These are phyloP conservation scores for Hygrocybe punicea DNA, from an alignment of 768 basidiomycete species.

Conservation along the genomic window DNA sequence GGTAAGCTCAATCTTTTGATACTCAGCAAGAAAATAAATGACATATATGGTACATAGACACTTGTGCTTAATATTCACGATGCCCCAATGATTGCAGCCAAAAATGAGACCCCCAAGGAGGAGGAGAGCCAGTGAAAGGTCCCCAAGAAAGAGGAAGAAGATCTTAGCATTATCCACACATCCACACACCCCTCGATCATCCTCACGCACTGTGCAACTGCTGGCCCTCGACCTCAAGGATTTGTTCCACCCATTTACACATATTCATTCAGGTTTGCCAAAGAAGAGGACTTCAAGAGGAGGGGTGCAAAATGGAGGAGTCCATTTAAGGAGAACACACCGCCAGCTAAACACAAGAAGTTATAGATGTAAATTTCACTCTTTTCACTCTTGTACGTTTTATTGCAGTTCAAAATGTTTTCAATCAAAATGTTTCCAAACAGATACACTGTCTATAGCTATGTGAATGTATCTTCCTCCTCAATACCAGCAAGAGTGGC, in stretches of 20 bases:
- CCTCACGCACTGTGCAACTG: not conserved
- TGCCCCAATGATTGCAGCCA: not conserved
- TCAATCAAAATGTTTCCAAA: too few relatives aligned
- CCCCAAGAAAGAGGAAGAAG: not conserved
- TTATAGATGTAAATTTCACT: not conserved
- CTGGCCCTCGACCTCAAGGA: not conserved
- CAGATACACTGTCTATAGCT: too few relatives aligned
- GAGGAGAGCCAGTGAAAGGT: not conserved
- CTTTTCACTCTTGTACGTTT: too few relatives aligned
- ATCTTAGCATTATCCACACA: not conserved
- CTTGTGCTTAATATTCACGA: not conserved
- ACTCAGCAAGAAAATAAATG: not conserved
- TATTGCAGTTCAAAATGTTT: too few relatives aligned
- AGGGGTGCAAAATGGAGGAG: not conserved
- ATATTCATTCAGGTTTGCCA: not conserved
- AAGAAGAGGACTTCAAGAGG: slow-evolving; percentile 1
- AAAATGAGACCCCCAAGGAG: not conserved
- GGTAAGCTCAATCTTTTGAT: not conserved
- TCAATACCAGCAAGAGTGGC: not conserved
- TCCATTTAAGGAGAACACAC: not conserved
- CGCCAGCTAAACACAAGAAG: not conserved
- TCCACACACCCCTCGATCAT: not conserved
- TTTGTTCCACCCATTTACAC: not conserved
- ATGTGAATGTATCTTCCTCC: not conserved
- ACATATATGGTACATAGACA: not conserved